Conservation (phyloP, 108 stramenopile genomes). For the Nannochloropsis oceanica region DNA sequence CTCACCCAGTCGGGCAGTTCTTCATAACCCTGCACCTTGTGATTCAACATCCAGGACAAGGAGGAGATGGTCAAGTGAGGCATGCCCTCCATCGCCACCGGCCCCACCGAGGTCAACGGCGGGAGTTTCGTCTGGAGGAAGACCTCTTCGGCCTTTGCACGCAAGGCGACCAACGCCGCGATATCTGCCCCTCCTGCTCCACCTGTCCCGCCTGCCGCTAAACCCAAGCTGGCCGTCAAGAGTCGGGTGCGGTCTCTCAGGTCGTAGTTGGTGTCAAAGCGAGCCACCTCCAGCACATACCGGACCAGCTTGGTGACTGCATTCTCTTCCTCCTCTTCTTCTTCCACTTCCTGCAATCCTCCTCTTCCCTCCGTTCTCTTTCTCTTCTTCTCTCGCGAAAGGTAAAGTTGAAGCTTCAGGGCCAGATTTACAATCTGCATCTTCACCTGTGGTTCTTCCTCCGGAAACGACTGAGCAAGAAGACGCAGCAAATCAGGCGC, state of each 20-base stretch:
- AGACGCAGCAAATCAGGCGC: conserved; percentile 66
- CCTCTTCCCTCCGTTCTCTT: not conserved
- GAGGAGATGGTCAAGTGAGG: conserved; percentile 29
- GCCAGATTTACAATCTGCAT: conserved; percentile 66
- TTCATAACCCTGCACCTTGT: conserved; percentile 51
- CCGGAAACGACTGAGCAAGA: conserved; percentile 53
- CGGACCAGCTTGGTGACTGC: conserved; percentile 47
- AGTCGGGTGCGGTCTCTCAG: conserved; percentile 85
- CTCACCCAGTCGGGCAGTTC: conserved; percentile 69
- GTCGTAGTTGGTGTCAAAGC: conserved; percentile 74
- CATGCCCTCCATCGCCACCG: not conserved
- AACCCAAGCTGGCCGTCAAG: conserved; percentile 58
- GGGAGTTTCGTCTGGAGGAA: conserved; percentile 9
- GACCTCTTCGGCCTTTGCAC: conserved; percentile 1
- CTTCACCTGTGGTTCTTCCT: conserved; percentile 54
- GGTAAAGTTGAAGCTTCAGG: not conserved
- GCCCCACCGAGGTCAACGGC: conserved; percentile 15
- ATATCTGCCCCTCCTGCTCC: conserved; percentile 25
- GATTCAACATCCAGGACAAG: conserved; percentile 31
- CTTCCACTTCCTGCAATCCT: not conserved
- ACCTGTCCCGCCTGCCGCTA: conserved; percentile 34
- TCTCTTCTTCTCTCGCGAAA: not conserved
- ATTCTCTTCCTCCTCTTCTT: not conserved
- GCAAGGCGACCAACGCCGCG: conserved; percentile 16
- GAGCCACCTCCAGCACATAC: conserved; percentile 78